Base-by-base conservation (phyloP, 1,284 basidiomycete genomes). In the Cutaneotrichosporon daszewskae region DNA sequence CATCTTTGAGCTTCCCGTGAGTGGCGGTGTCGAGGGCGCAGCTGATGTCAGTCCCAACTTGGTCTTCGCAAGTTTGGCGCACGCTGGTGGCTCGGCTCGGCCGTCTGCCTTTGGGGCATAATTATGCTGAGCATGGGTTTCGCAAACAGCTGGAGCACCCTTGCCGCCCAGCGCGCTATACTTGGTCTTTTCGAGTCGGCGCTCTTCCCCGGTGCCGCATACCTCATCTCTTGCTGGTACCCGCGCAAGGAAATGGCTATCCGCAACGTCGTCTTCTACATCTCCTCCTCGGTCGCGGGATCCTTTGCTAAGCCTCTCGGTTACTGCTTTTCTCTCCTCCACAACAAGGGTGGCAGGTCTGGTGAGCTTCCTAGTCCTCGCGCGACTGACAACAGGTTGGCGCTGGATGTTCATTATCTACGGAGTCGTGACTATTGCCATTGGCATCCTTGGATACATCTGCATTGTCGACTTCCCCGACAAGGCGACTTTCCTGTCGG, bases 141-240 rank as follows among this genome's bases (percentile, higher is more conserved):
- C 19, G 60, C 63, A 18, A 40, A 65, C 12, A 58, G 53, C 17
- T 69, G 63, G 38, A 33, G 32, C 4, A 42, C 51, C 17, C 55
- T 66, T 12, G 38, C 59, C 5, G 46, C 45, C 19, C 36, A 51
- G 9, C 50, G 50, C 24, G 50, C 40, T 4, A 13, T 54, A 11
- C 50, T 60, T 16, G 58, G 58, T 27, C 25, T 55, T 11, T 56
- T 72, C 27, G 68, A 70, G 49, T 58, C 49, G 40, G 50, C 55
- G 19, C 63, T 70, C 48, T 68, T 68, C 58, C 63, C 58, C 13
- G 59, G 56, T 10, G 68, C 63, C 37, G 68, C 71, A 4, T 72
- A 62, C 59, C 60, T 76, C 20, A 68, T 74, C 50, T 66, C 68
- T 11, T 48, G 47, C 37, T 48, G 73, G 74, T 76, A 75, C 58